Base-by-base conservation (phyloP, 495 filamentous ascomycete genomes). In the Penicillium bovifimosum region DNA sequence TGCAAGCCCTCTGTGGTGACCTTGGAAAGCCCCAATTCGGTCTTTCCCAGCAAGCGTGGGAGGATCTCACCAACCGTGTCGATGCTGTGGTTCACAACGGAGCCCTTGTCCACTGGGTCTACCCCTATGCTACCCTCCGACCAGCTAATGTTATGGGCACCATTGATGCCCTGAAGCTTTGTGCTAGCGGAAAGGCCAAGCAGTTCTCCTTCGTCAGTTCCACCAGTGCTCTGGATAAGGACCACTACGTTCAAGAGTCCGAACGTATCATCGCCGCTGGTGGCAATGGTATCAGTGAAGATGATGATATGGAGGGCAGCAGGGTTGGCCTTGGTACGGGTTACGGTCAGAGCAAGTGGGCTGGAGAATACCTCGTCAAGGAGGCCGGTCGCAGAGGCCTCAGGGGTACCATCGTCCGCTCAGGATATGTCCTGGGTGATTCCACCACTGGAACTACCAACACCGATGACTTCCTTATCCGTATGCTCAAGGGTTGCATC, bases 311-410 rank as follows among this genome's bases (percentile, higher is more conserved):
- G 5, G 74, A 80, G 50, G 85, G 87, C 11, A 84, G 80, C 53
- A 67, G 78, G 9, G 78, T 73, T 18, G 84, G 84, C 26, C 78
- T 91, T 0, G 75, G 83, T 61, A 95, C 87, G 0, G 93, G 92
- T 6, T 98, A 98, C 61, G 93, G 91, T 7, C 91, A 96, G 69
- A 82, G 78, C 42, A 98, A 98, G 74, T 90, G 87, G 86, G 84
- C 82, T 18, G 73, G 80, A 7, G 91, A 96, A 66, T 86, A 89
- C 59, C 74, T 98, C 11, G 80, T 91, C 41, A 77, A 86, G 14
- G 88, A 87, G 62, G 92, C 92, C 27, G 90, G 91, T 16, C 74
- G 69, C 43, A 72, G 90, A 50, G 93, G 93, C 27, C 76, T 98
- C 9, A 72, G 69, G 11, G 90, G 89, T 20, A 80, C 80, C 1